Evolutionary conservation across 345 rosid genomes (phyloP).

Genomic region (Ricinus communis): DNA sequence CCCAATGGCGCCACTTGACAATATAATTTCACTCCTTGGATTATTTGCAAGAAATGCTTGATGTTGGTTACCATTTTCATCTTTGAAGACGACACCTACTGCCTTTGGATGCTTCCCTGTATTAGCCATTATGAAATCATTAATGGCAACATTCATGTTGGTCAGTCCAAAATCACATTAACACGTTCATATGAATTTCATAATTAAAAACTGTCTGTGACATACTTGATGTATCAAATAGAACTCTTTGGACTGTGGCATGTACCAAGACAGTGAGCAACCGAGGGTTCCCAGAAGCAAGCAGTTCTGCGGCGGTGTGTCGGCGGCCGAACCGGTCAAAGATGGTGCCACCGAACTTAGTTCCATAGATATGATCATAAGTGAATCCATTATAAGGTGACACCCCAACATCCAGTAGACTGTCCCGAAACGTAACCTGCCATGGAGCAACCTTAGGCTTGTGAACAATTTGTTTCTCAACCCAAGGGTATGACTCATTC

Average conservation of each 20-base stretch:
- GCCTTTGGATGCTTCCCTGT: conserved; percentile 68
- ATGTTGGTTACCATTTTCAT: conserved; percentile 75
- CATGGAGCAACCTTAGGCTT: conserved; percentile 63
- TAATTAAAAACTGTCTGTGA: not conserved
- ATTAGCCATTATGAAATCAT: not conserved
- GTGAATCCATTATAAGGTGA: conserved; percentile 92
- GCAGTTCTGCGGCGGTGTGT: conserved; percentile 92
- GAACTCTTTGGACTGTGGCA: conserved; percentile 73
- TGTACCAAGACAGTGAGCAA: conserved; percentile 68
- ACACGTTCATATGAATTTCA: not conserved
- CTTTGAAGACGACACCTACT: conserved; percentile 75
- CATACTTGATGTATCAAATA: conserved; percentile 66
- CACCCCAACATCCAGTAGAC: conserved; percentile 79
- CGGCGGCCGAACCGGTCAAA: conserved; percentile 89
- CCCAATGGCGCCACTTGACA: conserved; percentile 88
- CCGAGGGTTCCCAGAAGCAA: conserved; percentile 64
- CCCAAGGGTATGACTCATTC: conserved; percentile 87
- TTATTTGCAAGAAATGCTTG: conserved; percentile 53
- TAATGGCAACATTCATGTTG: too few relatives aligned
- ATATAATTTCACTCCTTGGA: conserved; percentile 66
- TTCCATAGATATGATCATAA: conserved; percentile 81
- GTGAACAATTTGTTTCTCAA: conserved; percentile 74
- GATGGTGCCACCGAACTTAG: conserved; percentile 93
- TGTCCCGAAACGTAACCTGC: conserved; percentile 71
- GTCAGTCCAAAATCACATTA: too few relatives aligned